Evolutionary conservation across 371 early-diverging fungal genomes (phyloP), one percentile per base, ranked within the genome.

Genomic region (Zychaea mexicana): DNA sequence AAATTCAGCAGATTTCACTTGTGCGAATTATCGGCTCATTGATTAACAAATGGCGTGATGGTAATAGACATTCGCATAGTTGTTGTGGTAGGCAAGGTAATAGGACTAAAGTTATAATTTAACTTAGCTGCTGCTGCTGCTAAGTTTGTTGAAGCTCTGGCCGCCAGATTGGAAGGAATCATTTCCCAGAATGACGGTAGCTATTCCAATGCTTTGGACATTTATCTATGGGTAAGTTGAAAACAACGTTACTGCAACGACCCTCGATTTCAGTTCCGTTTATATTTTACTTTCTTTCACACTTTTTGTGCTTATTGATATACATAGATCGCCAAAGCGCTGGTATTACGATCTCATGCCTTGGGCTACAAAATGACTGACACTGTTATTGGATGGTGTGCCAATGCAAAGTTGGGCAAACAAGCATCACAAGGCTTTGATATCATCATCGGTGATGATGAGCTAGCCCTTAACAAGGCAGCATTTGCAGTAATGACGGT

Each of bases 401-500:
- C 73, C 9, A 72, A 77, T 32, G 69, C 74, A 8, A 54, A 52
- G 0, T 56, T 85, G 6, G 84, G 88, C 8, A 64, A 66, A 15
- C 65, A 74, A 32, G 92, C 88, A 0, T 90, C 93, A 0, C 76
- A 86, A 46, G 92, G 88, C 0, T 85, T 94, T 57, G 79, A 78
- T 38, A 73, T 89, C 47, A 73, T 96, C 15, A 82, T 93, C 31
- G 86, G 88, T 22, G 90, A 89, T 39, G 86, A 88, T 67, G 66
- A 75, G 28, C 78, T 87, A 62, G 83, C 86, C 0, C 77, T 97
- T 45, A 91, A 91, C 57, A 88, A 88, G 57, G 66, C 79, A 19
- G 80, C 87, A 0, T 91, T 90, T 81, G 93, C 90, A 1, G 79
- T 80, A 8, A 72, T 88, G 17, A 84, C 79, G 30, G 92, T 90